Evolutionary conservation across 2,329 filamentous ascomycete species (phyloP).

Genomic region (Alternaria arbusti): DNA sequence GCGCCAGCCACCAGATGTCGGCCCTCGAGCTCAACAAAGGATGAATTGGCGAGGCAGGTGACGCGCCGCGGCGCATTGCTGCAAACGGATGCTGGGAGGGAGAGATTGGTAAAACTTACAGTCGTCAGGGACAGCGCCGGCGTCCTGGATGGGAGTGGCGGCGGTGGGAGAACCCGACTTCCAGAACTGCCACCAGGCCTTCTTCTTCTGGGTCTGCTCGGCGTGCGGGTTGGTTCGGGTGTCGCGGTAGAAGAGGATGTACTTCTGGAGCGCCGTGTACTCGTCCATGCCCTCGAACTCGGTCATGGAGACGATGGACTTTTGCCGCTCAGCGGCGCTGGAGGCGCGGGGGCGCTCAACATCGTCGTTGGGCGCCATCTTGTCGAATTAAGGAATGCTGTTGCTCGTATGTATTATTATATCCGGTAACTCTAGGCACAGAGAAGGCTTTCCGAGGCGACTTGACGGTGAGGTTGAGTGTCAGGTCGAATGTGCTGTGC

Average conservation of each 20-base stretch:
- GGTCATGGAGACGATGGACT: conserved; percentile 44
- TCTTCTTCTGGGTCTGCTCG: conserved; percentile 55
- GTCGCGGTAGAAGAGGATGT: conserved; percentile 71
- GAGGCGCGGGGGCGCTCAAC: conserved; percentile 43
- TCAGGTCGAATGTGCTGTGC: conserved; percentile 36
- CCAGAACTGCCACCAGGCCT: conserved; percentile 67
- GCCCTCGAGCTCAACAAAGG: conserved; percentile 15
- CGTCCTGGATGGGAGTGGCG: conserved; percentile 41
- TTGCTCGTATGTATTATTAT: conserved; percentile 24
- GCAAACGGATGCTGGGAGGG: background rate
- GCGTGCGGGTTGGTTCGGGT: conserved; percentile 58
- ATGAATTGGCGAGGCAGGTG: background rate
- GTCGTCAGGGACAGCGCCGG: conserved; percentile 63
- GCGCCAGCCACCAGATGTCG: conserved; percentile 16
- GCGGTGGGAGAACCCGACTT: conserved; percentile 42
- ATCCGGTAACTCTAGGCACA: conserved; percentile 26
- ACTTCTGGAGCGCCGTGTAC: conserved; percentile 70
- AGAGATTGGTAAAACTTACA: conserved; percentile 24
- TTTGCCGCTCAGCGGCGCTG: conserved; percentile 39
- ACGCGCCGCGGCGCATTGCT: background rate
- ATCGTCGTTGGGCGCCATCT: conserved; percentile 41
- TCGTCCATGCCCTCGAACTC: conserved; percentile 62
- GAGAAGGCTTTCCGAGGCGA: conserved; percentile 37
- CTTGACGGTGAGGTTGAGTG: conserved; percentile 21
- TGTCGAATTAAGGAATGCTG: conserved; percentile 27